Percentiles rank a stretch among this genome's conserved stretches.
Conservation (phyloP, 192 early-diverging fungal genomes). For the Umbelopsis sp. region DNA sequence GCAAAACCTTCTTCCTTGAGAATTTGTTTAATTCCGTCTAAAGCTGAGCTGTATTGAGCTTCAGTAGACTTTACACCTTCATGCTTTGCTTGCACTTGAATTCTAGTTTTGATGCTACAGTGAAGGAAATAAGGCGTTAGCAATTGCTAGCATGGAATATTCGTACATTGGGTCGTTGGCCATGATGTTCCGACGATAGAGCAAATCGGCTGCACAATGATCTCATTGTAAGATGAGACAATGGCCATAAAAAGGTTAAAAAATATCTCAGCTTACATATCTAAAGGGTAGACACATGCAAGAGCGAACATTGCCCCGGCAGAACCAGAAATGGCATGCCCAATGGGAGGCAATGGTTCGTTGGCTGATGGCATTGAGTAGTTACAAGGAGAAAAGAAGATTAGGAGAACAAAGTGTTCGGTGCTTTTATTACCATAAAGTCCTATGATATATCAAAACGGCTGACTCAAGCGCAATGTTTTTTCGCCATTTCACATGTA, state of each 20-base stretch:
- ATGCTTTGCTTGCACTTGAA: slow-evolving; percentile 87
- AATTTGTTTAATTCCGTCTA: slow-evolving; percentile 86
- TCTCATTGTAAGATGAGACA: too few species aligned
- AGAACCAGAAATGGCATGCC: slow-evolving; percentile 91
- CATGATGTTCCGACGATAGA: not conserved
- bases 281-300: slow-evolving; percentile 90
- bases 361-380: slow-evolving; percentile 17
- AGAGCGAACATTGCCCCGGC: slow-evolving; percentile 91
- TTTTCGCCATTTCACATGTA: slow-evolving; percentile 14
- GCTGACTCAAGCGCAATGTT: slow-evolving; percentile 17
- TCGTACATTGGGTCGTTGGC: not conserved
- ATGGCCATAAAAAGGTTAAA: not conserved
- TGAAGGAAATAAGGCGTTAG: not conserved
- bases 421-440: not conserved
- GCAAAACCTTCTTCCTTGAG: slow-evolving; percentile 76
- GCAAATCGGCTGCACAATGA: too few species aligned
- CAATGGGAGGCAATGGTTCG: slow-evolving; percentile 73
- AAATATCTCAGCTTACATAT: slow-evolving; percentile 73
- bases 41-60: slow-evolving; percentile 62
- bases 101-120: slow-evolving; percentile 88
- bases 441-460: slow-evolving; percentile 13
- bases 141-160: not conserved
- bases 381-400: not conserved
- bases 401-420: slow-evolving; percentile 13
- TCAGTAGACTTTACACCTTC: slow-evolving; percentile 26